Evolutionary conservation across 139 green algal genomes (phyloP).

Genomic region (Micractinium sp.): DNA sequence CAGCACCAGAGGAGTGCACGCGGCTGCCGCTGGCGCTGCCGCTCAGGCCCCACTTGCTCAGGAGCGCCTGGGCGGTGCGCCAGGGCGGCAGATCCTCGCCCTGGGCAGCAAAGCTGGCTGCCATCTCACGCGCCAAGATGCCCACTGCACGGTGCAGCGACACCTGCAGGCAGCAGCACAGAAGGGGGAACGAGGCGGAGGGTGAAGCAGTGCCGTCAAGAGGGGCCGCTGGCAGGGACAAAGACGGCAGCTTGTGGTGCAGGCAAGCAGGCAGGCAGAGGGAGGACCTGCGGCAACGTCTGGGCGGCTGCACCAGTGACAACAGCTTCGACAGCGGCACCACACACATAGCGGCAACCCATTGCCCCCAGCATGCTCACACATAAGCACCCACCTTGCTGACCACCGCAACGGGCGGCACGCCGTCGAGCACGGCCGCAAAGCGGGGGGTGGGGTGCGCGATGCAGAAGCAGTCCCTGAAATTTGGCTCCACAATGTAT

Average conservation of each 20-base stretch:
- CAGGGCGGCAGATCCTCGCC: conserved; percentile 28
- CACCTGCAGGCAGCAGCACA: background rate
- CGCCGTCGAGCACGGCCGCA: background rate
- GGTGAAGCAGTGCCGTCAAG: background rate
- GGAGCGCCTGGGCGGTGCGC: conserved; percentile 28
- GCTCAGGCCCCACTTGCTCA: conserved; percentile 29
- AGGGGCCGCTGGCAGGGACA: background rate
- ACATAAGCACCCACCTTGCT: background rate
- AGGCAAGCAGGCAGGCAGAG: background rate
- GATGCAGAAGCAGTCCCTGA: conserved; percentile 24
- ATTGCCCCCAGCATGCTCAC: too few relatives aligned
- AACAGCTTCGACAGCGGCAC: background rate
- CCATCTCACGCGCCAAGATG: conserved; percentile 35
- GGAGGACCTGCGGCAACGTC: background rate
- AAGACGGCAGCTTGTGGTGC: background rate
- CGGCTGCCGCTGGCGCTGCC: background rate
- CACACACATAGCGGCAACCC: background rate
- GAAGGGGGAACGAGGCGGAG: background rate
- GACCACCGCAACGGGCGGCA: conserved; percentile 17
- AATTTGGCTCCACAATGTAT: conserved; percentile 33
- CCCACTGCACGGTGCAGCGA: conserved; percentile 12
- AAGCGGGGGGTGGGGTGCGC: conserved; percentile 38
- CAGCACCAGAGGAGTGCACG: background rate
- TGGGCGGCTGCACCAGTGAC: background rate
- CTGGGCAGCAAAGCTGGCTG: conserved; percentile 16